Conservation (phyloP, 257 asterid species). For the Verbena officinalis region DNA sequence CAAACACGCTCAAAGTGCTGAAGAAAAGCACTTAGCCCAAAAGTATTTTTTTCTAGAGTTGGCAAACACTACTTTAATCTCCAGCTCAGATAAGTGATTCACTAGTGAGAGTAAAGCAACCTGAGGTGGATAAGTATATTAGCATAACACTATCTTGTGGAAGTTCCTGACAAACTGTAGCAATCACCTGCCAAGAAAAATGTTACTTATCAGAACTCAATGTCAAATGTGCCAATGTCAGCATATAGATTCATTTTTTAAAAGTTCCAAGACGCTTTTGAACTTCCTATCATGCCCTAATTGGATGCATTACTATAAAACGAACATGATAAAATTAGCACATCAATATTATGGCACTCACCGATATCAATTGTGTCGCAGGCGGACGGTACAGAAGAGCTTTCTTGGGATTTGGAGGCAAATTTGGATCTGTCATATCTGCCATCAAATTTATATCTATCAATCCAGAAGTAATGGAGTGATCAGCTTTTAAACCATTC, state of each 20-base stretch:
- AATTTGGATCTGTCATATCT: conserved; percentile 88
- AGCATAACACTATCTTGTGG: conserved; percentile 82
- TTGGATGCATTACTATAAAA: conserved; percentile 29
- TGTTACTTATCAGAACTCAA: conserved; percentile 23
- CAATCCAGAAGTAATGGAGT: conserved; percentile 82
- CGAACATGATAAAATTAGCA: conserved; percentile 14
- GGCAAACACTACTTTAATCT: no score
- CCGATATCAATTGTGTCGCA: conserved; percentile 81
- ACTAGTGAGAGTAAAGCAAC: conserved; percentile 40
- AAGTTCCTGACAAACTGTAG: conserved; percentile 84
- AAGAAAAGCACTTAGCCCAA: no score
- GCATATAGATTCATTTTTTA: background rate
- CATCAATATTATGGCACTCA: conserved; percentile 49
- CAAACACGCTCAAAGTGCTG: no score
- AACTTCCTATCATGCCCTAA: conserved; percentile 20
- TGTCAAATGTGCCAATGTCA: conserved; percentile 11
- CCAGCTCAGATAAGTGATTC: conserved; percentile 27
- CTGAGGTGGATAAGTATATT: conserved; percentile 81
- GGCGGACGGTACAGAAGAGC: conserved; percentile 86
- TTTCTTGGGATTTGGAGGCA: conserved; percentile 95
- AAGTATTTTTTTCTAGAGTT: no score
- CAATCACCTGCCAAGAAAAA: conserved; percentile 69
- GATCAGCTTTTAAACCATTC: conserved; percentile 63
- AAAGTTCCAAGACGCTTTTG: conserved; percentile 8
- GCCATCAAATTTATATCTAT: conserved; percentile 81